A percentile compares a stretch with the other conserved stretches of the same genome.
phyloP scores from a whole-genome alignment of 768 basidiomycete genomes.

The Astraeus odoratus region DNA sequence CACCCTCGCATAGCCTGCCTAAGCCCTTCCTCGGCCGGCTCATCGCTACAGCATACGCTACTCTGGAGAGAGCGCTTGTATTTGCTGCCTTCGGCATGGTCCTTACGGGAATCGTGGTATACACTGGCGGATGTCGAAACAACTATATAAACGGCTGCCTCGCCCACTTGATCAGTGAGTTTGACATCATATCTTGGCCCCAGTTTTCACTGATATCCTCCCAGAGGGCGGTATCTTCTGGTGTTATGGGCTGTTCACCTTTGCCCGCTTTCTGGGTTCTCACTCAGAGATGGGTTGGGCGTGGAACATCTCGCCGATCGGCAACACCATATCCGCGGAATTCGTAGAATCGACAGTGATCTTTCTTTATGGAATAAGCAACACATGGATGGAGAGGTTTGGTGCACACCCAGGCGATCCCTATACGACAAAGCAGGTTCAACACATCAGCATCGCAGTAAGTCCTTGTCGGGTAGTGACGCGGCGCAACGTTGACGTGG shows the following conservation, averaged over 20 bases:
- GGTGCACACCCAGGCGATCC: constrained; percentile 77
- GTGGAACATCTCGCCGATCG: constrained; percentile 71
- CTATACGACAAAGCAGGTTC: constrained; percentile 85
- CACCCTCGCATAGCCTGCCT: constrained; percentile 7
- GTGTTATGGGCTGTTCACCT: constrained; percentile 81
- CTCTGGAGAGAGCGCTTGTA: constrained; percentile 57
- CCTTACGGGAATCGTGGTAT: constrained; percentile 67
- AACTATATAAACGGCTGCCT: constrained; percentile 76
- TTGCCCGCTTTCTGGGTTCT: constrained; percentile 91
- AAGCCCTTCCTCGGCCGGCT: constrained; percentile 32
- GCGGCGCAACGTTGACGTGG: background rate
- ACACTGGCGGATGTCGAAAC: constrained; percentile 81
- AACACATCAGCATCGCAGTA: constrained; percentile 92
- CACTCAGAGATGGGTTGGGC: constrained; percentile 89
- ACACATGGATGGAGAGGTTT: constrained; percentile 97
- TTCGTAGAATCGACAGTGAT: constrained; percentile 76
- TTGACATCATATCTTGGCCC: background rate
- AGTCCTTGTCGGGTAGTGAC: constrained; percentile 13
- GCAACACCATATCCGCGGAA: constrained; percentile 54
- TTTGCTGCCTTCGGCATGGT: constrained; percentile 63
- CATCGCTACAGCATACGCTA: constrained; percentile 43
- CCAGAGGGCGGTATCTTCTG: constrained; percentile 90
- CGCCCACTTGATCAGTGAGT: constrained; percentile 87
- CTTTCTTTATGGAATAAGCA: constrained; percentile 82
- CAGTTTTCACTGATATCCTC: background rate